A percentile compares a stretch with the other conserved stretches of the same genome.
These are phyloP conservation scores for Hirsutella minnesotensis DNA, from an alignment of 2,329 filamentous ascomycete species.

Conservation along the genomic window DNA sequence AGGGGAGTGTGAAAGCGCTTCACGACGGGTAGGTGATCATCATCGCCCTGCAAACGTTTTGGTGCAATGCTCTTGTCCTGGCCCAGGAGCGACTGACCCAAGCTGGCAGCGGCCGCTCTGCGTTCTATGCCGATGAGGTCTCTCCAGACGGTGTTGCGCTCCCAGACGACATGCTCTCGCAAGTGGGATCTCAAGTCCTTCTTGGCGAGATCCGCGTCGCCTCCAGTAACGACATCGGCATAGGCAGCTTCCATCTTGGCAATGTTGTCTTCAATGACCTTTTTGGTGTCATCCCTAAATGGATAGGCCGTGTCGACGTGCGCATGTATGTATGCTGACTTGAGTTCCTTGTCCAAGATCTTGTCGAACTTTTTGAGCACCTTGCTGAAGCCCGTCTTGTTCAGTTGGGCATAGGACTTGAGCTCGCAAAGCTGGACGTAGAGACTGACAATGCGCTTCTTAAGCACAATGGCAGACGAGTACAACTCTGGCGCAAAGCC, in stretches of 20 bases:
- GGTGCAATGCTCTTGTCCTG: slow-evolving; percentile 55
- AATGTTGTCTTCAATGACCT: slow-evolving; percentile 60
- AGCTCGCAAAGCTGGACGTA: slow-evolving; percentile 93
- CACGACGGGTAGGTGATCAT: slow-evolving; percentile 46
- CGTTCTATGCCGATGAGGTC: slow-evolving; percentile 98
- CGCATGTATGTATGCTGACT: slow-evolving; percentile 61
- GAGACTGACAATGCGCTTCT: slow-evolving; percentile 76
- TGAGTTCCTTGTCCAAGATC: slow-evolving; percentile 73
- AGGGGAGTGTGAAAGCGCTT: slow-evolving; percentile 71
- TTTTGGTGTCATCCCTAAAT: slow-evolving; percentile 64
- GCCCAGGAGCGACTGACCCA: slow-evolving; percentile 77
- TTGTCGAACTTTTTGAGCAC: slow-evolving; percentile 99
- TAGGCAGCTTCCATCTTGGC: slow-evolving; percentile 67
- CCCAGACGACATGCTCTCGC: slow-evolving; percentile 96
- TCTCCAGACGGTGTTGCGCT: slow-evolving; percentile 95
- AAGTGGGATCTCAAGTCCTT: slow-evolving; percentile 83
- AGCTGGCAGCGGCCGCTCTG: slow-evolving; percentile 84
- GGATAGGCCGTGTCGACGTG: slow-evolving; percentile 70
- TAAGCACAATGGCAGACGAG: slow-evolving; percentile 68
- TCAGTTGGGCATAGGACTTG: slow-evolving; percentile 91
- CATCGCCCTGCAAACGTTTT: slow-evolving; percentile 74
- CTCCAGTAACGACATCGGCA: slow-evolving; percentile 68
- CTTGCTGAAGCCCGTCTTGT: slow-evolving; percentile 92
- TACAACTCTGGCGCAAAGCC: slow-evolving; percentile 49
- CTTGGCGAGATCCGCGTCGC: slow-evolving; percentile 64